Evolutionary conservation across 2,329 filamentous ascomycete genomes (phyloP).

Genomic region (Microdochium nivale): DNA sequence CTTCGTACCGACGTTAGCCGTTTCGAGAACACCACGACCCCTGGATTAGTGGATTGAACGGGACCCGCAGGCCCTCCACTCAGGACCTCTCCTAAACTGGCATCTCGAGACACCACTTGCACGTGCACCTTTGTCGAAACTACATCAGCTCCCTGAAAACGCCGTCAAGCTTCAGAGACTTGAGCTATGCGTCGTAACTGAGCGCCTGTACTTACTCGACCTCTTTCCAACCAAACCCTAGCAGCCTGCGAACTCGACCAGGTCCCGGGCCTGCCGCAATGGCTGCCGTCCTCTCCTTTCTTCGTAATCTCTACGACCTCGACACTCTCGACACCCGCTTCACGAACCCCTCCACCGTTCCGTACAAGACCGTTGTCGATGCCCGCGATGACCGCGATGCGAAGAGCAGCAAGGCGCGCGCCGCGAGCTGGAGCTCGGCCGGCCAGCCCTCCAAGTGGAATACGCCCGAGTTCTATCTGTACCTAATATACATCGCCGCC

Average conservation of each 20-base stretch:
- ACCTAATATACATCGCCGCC: slow-evolving; percentile 59
- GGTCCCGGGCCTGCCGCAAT: not conserved
- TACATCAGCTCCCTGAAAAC: no score
- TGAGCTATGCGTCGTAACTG: no score
- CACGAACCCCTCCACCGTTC: slow-evolving; percentile 59
- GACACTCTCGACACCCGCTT: slow-evolving; percentile 56
- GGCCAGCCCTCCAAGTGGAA: slow-evolving; percentile 68
- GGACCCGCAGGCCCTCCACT: no score
- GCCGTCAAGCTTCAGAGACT: no score
- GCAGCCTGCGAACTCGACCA: not conserved
- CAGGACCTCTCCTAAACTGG: no score
- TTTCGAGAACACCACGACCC: no score
- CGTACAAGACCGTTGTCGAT: slow-evolving; percentile 52
- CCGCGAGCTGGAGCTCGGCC: slow-evolving; percentile 31
- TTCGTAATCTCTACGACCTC: slow-evolving; percentile 51
- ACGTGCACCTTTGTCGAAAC: no score
- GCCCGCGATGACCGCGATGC: slow-evolving; percentile 31
- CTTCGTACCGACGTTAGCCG: no score
- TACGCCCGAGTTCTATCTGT: slow-evolving; percentile 77
- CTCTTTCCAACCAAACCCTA: no score
- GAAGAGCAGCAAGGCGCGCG: slow-evolving; percentile 26
- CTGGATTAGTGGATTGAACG: no score
- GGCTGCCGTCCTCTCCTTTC: slow-evolving; percentile 23
- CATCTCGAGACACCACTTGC: no score
- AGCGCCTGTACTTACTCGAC: no score